Percentiles rank a stretch among this genome's conserved stretches.
These are phyloP conservation scores for Solanum etuberosum DNA, from an alignment of 257 asterid species.

Conservation along the genomic window DNA sequence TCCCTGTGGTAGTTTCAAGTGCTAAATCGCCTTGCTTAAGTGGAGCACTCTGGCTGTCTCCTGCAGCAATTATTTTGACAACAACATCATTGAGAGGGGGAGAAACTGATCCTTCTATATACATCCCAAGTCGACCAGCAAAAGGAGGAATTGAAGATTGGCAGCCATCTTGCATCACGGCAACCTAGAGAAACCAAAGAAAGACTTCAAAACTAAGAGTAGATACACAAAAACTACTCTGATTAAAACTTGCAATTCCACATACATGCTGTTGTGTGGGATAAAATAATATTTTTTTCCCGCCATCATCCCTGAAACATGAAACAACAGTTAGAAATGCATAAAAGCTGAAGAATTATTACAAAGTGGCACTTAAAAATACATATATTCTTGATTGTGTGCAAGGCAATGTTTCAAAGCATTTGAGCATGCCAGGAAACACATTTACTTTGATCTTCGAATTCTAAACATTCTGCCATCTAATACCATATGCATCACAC, in stretches of 20 bases:
- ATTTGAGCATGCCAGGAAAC: background rate
- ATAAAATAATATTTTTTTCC: conserved; percentile 58
- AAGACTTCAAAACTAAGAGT: conserved; percentile 3
- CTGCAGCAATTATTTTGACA: conserved; percentile 56
- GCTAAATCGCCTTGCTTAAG: conserved; percentile 63
- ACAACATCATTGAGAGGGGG: conserved; percentile 79
- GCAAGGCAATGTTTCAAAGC: background rate
- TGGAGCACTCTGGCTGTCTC: conserved; percentile 52
- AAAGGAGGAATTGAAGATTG: conserved; percentile 67
- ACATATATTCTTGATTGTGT: background rate
- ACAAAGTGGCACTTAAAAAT: background rate
- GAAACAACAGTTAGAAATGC: conserved; percentile 12
- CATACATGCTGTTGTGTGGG: conserved; percentile 77
- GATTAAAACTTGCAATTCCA: conserved; percentile 4
- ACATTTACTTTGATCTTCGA: background rate
- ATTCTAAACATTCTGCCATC: background rate
- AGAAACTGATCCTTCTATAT: conserved; percentile 86
- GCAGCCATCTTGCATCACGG: conserved; percentile 65
- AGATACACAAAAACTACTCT: background rate
- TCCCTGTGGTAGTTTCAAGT: conserved; percentile 59
- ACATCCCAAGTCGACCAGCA: conserved; percentile 71
- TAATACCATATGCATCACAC: background rate
- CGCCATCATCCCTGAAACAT: conserved; percentile 50
- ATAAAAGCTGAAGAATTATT: background rate
- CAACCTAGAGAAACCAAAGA: conserved; percentile 42